Conservation (phyloP, 176 grass and related monocot species). For the Lolium multiflorum region DNA sequence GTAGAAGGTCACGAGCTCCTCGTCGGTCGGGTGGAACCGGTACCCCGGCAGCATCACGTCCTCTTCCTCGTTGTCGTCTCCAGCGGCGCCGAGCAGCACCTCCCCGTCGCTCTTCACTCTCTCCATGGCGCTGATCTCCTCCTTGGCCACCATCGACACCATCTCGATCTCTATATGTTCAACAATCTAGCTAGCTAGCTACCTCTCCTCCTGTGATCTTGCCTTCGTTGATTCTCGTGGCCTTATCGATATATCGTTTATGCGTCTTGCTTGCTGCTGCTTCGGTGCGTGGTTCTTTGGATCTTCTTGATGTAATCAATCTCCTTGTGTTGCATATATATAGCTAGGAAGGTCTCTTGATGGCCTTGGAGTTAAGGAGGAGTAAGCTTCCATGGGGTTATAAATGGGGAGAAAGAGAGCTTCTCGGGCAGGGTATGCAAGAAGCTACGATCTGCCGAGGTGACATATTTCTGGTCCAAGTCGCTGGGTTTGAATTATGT, state of each 20-base stretch:
- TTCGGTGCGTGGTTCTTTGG: background rate
- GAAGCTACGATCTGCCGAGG: background rate
- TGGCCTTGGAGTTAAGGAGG: constrained; percentile 11
- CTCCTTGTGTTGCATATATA: background rate
- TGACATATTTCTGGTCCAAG: constrained; percentile 53
- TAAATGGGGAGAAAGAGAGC: constrained; percentile 23
- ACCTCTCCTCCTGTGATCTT: background rate
- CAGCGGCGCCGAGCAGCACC: background rate
- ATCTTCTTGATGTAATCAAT: constrained; percentile 9
- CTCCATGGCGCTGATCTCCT: constrained; percentile 23
- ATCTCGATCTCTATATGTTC: background rate
- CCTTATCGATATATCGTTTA: constrained; percentile 3
- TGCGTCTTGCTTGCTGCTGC: constrained; percentile 3
- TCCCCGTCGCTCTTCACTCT: constrained; percentile 52
- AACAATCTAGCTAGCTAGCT: background rate
- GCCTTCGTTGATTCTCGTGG: background rate
- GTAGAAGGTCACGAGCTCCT: constrained; percentile 92
- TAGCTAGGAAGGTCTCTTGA: background rate
- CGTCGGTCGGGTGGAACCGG: constrained; percentile 93
- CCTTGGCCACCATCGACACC: constrained; percentile 40
- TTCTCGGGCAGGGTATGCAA: background rate
- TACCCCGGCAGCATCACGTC: constrained; percentile 76
- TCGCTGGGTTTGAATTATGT: constrained; percentile 59
- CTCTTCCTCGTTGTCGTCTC: constrained; percentile 44
- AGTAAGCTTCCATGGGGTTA: constrained; percentile 19